phyloP scores from a whole-genome alignment of 805 yeast genomes.

The Wickerhamomyces tratensis region DNA sequence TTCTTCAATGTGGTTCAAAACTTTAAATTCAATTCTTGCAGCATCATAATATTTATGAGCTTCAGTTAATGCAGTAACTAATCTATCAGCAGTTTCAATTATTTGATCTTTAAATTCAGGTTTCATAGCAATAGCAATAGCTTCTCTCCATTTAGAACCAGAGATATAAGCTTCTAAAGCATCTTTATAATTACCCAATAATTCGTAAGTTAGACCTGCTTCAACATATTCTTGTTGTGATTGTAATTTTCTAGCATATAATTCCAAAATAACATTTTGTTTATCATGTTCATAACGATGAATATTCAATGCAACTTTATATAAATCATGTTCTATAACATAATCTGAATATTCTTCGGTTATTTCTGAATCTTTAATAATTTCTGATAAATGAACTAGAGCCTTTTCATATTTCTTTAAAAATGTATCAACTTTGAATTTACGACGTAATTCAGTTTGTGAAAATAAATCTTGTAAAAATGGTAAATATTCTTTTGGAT shows the following conservation, averaged over 20 bases:
- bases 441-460: conserved; percentile 54
- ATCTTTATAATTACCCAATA: conserved; percentile 39
- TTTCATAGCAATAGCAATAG: conserved; percentile 48
- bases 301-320: conserved; percentile 54
- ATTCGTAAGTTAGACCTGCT: conserved; percentile 74
- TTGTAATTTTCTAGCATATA: conserved; percentile 56
- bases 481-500: conserved; percentile 94
- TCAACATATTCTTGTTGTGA: conserved; percentile 52
- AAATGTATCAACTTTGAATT: conserved; percentile 71
- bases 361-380: conserved; percentile 26
- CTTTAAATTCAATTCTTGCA: conserved; percentile 62
- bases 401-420: conserved; percentile 65
- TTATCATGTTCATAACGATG: conserved; percentile 48
- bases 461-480: conserved; percentile 74
- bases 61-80: conserved; percentile 52
- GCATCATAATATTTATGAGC: conserved; percentile 72
- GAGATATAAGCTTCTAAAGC: conserved; percentile 65
- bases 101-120: conserved; percentile 30
- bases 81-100: conserved; percentile 41
- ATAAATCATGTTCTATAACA: conserved; percentile 60
- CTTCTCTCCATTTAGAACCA: conserved; percentile 81
- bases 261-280: conserved; percentile 40
- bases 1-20: conserved; percentile 48
- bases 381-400: conserved; percentile 47
- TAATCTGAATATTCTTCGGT: conserved; percentile 57